Evolutionary conservation across 2,329 filamentous ascomycete genomes (phyloP).

Genomic region (Paraconiothyrium brasiliense): DNA sequence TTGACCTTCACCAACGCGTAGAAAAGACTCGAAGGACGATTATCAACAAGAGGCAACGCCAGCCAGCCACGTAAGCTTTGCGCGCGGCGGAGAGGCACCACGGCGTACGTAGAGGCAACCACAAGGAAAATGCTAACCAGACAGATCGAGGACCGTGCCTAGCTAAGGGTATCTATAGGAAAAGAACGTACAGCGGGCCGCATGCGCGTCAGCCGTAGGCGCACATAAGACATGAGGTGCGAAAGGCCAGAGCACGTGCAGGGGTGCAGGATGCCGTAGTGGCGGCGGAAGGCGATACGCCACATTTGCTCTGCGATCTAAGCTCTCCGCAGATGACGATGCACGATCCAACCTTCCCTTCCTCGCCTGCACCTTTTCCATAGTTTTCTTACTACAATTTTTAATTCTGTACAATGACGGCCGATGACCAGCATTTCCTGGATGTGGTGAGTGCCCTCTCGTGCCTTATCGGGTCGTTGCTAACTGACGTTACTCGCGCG

Average conservation of each 20-base stretch:
- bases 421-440: conserved; percentile 80
- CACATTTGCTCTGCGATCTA: conserved; percentile 6
- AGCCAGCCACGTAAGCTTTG: conserved; percentile 37
- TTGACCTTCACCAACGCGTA: conserved; percentile 15
- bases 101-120: conserved; percentile 4
- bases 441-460: conserved; percentile 69
- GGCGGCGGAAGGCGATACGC: conserved; percentile 5
- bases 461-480: conserved; percentile 22
- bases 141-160: conserved; percentile 1
- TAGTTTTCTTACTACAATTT: background rate
- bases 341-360: background rate
- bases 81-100: conserved; percentile 19
- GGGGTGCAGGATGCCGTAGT: conserved; percentile 8
- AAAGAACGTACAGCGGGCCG: conserved; percentile 5
- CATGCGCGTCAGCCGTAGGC: conserved; percentile 3
- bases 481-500: conserved; percentile 17
- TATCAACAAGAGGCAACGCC: conserved; percentile 30
- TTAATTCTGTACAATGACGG: conserved; percentile 67
- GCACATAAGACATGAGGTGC: conserved; percentile 8
- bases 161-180: conserved; percentile 6
- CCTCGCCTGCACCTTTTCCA: background rate
- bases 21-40: conserved; percentile 29
- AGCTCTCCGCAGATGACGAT: conserved; percentile 13
- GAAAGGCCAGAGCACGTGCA: conserved; percentile 11
- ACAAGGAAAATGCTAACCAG: background rate